phyloP scores from a whole-genome alignment of 1,284 basidiomycete species.

The Flammula alnicola region DNA sequence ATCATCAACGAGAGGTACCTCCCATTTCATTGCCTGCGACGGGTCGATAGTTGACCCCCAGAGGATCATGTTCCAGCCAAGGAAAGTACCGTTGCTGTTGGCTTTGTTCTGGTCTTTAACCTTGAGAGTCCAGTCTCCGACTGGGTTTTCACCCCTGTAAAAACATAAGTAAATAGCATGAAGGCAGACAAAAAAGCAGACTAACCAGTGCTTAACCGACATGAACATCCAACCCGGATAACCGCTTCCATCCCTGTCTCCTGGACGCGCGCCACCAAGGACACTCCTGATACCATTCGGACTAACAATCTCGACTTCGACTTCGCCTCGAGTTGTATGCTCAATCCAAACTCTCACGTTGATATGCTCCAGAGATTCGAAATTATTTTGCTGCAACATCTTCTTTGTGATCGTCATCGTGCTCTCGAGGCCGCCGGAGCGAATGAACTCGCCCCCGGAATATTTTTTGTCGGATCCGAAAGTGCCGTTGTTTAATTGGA shows the following conservation, averaged over 20 bases:
- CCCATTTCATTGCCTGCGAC: constrained; percentile 66
- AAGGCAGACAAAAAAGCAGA: constrained; percentile 6
- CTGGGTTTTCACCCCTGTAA: constrained; percentile 86
- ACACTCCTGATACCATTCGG: constrained; percentile 89
- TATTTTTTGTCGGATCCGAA: constrained; percentile 62
- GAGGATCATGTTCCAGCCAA: constrained; percentile 91
- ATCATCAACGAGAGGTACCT: constrained; percentile 58
- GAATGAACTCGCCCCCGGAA: constrained; percentile 72
- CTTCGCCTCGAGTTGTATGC: constrained; percentile 87
- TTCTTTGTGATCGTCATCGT: constrained; percentile 74
- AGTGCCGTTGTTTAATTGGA: constrained; percentile 70
- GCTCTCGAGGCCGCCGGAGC: constrained; percentile 68
- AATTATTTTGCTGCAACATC: constrained; percentile 76
- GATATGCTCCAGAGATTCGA: constrained; percentile 91
- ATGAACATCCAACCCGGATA: constrained; percentile 97
- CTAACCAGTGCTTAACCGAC: constrained; percentile 97
- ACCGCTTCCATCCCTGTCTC: constrained; percentile 74
- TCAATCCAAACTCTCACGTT: constrained; percentile 94
- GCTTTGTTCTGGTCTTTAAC: constrained; percentile 78
- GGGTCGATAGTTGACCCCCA: constrained; percentile 93
- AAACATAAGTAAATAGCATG: constrained; percentile 21
- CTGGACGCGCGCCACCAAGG: constrained; percentile 74
- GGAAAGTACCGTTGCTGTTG: constrained; percentile 76
- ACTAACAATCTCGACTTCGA: constrained; percentile 89
- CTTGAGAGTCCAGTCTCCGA: constrained; percentile 91